phyloP scores from a whole-genome alignment of 2,329 filamentous ascomycete genomes.

The Cladosporium sp. region DNA sequence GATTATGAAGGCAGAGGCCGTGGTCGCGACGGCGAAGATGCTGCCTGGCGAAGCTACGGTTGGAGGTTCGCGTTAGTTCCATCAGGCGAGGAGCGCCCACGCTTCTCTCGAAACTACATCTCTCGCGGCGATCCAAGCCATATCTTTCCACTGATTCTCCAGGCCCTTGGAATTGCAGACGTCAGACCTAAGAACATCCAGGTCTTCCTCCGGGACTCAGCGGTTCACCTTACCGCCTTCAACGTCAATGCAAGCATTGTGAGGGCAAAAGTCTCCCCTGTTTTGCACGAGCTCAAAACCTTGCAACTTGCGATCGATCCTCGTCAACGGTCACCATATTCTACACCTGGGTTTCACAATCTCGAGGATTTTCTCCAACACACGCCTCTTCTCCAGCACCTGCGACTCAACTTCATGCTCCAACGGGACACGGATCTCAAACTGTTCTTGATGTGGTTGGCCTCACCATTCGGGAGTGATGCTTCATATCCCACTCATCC shows the following conservation, averaged over 20 bases:
- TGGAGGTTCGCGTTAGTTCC: constrained; percentile 18
- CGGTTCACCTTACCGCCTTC: not conserved
- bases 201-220: constrained; percentile 21
- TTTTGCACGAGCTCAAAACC: not conserved
- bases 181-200: constrained; percentile 19
- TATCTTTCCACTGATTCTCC: constrained; percentile 21
- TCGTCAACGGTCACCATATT: no score
- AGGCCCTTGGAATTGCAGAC: constrained; percentile 18
- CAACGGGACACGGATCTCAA: not conserved
- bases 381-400: constrained; percentile 15
- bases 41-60: constrained; percentile 55
- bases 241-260: not conserved
- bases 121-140: not conserved
- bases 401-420: constrained; percentile 25
- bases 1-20: constrained; percentile 53
- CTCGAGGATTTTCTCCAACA: constrained; percentile 20
- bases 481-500: not conserved
- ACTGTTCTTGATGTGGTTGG: not conserved
- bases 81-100: not conserved
- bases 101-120: not conserved
- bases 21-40: constrained; percentile 43
- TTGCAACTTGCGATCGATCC: no score
- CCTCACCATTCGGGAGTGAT: not conserved
- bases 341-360: not conserved
- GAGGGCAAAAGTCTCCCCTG: not conserved